Evolutionary conservation across 805 yeast species (phyloP), one percentile per base, ranked within the genome.

Genomic region (Wickerhamomyces sydowiorum): DNA sequence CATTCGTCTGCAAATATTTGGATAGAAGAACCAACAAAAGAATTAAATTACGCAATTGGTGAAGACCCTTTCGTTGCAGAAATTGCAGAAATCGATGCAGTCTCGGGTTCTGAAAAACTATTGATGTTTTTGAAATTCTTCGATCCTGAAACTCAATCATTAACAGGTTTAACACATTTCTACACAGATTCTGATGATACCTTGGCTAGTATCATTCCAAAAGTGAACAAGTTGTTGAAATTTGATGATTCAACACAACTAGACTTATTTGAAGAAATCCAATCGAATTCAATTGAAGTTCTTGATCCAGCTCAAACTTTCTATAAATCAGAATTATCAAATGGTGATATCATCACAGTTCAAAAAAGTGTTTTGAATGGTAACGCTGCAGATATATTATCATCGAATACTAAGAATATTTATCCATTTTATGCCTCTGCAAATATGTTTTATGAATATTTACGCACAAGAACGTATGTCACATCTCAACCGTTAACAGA

Each of bases 121-220:
- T 41, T 72, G 29, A 20, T 75, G 9, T 78, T 82, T 50, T 51
- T 88, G 39, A 88, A 89, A 59, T 71, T 72, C 47, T 88, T 83
- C 62, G 90, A 88, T 54, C 72, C 70, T 1, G 55, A 57, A 4
- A 51, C 62, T 0, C 83, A 79, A 56, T 58, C 67, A 5, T 57
- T 87, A n/a, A 61, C 58, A n/a, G 95, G 96, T 1, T 62, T 84
- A 17, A 75, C 86, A 0, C 85, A 86, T 52, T 57, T 70, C 4
- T 61, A 70, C 17, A 78, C 84, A 1, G 60, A 71, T 12, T 72
- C 71, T 39, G 73, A 72, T 37, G 76, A 73, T 18, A 53, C 59
- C 1, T 59, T 82, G 7, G 63, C 66, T 0, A 56, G 62, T 3
- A 45, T 82, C 15, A 48, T 67, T 3, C 68, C 70, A 12, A 56